Conservation (phyloP, 371 early-diverging fungal genomes). For the Dichotomocladium elegans region DNA sequence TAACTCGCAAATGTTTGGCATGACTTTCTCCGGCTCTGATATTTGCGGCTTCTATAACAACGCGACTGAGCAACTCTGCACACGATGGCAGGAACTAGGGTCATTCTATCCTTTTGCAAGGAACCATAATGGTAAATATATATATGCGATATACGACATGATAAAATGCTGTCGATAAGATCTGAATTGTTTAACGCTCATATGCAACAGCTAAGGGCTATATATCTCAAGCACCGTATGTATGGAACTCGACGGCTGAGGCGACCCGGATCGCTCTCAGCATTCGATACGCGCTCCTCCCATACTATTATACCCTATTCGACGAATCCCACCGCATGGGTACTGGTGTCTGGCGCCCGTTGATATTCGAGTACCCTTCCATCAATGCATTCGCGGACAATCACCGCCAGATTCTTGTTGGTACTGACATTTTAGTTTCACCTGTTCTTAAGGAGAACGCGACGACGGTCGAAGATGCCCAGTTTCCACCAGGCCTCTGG, state of each 20-base stretch:
- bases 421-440: conserved; percentile 48
- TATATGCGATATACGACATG: too few species aligned
- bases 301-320: conserved; percentile 66
- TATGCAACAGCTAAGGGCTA: too few species aligned
- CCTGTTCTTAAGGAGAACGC: conserved; percentile 50
- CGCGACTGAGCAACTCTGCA: conserved; percentile 55
- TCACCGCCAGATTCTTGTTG: conserved; percentile 32
- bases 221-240: conserved; percentile 64
- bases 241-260: conserved; percentile 41
- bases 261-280: conserved; percentile 46
- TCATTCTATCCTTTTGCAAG: conserved; percentile 75
- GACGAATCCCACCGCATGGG: conserved; percentile 47
- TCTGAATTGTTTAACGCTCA: too few species aligned
- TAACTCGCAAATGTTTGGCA: conserved; percentile 65
- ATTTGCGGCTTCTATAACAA: conserved; percentile 67
- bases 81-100: conserved; percentile 71
- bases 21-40: conserved; percentile 66
- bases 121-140: conserved; percentile 52
- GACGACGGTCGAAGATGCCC: conserved; percentile 37
- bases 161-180: too few species aligned
- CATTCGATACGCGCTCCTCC: conserved; percentile 62
- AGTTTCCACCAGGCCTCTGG: conserved; percentile 56
- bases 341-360: conserved; percentile 41
- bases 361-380: conserved; percentile 33
- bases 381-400: conserved; percentile 12